Base-by-base conservation (phyloP, 1,284 basidiomycete species). In the Gymnopus androsaceus region DNA sequence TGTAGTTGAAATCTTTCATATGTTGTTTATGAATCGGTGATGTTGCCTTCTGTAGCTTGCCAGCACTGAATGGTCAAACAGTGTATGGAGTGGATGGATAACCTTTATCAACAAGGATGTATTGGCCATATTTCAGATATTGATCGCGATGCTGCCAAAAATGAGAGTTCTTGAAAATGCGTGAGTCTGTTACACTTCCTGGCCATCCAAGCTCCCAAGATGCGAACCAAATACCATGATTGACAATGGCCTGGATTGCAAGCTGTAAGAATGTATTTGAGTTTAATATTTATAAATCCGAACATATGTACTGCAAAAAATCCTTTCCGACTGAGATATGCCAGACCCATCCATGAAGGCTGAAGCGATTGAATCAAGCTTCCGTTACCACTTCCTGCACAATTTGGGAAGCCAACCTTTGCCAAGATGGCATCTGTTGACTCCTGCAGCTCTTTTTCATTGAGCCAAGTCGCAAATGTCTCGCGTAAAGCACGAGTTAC, bases 141-240 rank as follows among this genome's bases (percentile, higher is more conserved):
- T 21, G 14, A 9, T 8, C 17, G 7, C 27, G 21, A 45, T 45
- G 42, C 25, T 27, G 6, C 12, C 61, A 61, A 21, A 63, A 21
- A 19, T 56, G 21, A 11, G 61, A 63, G 19, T 49, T 15, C 47
- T 59, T 57, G 52, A 54, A 63, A 34, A 63, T 54, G 5, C 54
- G 54, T 12, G 48, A 30, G 42, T 63, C 56, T 6, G 49, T 53
- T 5, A 57, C 60, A 12, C 42, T 55, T 3, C 55, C 60, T 12
- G 61, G 60, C 41, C 54, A 63, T 6, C 58, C 60, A 3, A 61
- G 19, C n/a, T 61, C 58, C 23, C 51, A 60, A 12, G 61, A 50
- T 15, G 44, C 60, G 47, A 63, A 61, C 0, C 33, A 12, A 4
- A n/a, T 14, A 15, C 31, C 21, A 31, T 60, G 53, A 31, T 61